A percentile compares a stretch with the other conserved stretches of the same genome.
Evolutionary conservation across 305 asterid species (phyloP).

Genomic region (Fraxinus baroniana): DNA sequence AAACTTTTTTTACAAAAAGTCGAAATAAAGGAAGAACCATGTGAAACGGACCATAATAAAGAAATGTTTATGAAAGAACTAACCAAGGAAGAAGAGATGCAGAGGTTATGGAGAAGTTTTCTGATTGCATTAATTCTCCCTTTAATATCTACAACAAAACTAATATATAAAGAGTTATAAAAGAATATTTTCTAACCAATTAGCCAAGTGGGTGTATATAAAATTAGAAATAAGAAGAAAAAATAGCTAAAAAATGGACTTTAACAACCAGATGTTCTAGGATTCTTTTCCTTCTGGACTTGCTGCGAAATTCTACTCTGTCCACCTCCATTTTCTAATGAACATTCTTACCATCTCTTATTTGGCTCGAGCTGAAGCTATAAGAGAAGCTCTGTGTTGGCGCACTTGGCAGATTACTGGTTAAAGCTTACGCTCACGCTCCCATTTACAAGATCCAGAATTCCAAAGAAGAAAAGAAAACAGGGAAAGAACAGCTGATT

Average conservation of each 20-base stretch:
- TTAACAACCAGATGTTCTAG: neutral
- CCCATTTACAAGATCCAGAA: conserved; percentile 38
- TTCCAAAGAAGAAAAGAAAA: neutral
- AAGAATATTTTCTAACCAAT: neutral
- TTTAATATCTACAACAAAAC: too few species aligned
- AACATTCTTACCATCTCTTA: neutral
- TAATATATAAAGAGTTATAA: too few species aligned
- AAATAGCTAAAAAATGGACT: neutral
- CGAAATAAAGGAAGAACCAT: neutral
- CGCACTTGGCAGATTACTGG: neutral
- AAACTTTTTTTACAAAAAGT: too few species aligned
- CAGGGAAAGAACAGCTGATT: neutral
- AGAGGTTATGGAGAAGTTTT: neutral
- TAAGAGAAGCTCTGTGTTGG: neutral
- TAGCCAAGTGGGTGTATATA: neutral
- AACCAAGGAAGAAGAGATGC: neutral
- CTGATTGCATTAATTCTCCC: neutral
- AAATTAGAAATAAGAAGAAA: neutral
- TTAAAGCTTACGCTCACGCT: neutral
- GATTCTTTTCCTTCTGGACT: neutral
- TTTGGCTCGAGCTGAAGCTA: neutral
- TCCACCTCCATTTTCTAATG: neutral
- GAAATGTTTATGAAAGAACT: neutral
- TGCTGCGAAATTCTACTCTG: neutral
- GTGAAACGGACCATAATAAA: neutral